Percentiles rank a stretch among this genome's conserved stretches.
Conservation (phyloP, 148 eudicot species). For the Hydrangea macrophylla region DNA sequence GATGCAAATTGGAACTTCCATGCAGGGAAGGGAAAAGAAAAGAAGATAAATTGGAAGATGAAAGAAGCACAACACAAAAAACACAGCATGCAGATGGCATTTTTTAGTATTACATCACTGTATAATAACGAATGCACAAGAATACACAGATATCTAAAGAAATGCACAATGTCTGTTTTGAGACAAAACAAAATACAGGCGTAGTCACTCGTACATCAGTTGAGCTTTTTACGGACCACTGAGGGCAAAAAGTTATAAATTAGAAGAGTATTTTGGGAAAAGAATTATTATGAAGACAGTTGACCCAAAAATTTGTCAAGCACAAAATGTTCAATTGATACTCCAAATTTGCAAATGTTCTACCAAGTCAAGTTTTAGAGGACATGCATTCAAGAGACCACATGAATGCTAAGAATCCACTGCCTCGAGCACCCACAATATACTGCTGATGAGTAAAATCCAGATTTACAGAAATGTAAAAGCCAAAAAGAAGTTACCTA, state of each 20-base stretch:
- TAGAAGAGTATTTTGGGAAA: background rate
- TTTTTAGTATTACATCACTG: no score
- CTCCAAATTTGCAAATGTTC: background rate
- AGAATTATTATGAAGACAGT: background rate
- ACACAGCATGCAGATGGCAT: no score
- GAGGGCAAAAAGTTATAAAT: background rate
- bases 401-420: no score
- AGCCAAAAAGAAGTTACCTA: constrained; percentile 57
- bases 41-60: background rate
- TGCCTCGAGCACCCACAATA: background rate
- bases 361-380: background rate
- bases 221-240: no score
- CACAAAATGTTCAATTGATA: background rate
- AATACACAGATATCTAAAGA: background rate
- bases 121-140: no score
- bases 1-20: constrained; percentile 6
- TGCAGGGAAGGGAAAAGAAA: background rate
- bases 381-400: background rate
- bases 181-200: background rate
- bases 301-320: background rate
- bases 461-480: constrained; percentile 10
- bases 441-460: background rate
- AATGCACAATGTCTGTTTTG: no score
- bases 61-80: constrained; percentile 1
- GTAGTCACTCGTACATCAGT: no score